These are phyloP conservation scores for Candida neerlandica DNA, from an alignment of 1,139 yeast genomes.

Conservation along the genomic window DNA sequence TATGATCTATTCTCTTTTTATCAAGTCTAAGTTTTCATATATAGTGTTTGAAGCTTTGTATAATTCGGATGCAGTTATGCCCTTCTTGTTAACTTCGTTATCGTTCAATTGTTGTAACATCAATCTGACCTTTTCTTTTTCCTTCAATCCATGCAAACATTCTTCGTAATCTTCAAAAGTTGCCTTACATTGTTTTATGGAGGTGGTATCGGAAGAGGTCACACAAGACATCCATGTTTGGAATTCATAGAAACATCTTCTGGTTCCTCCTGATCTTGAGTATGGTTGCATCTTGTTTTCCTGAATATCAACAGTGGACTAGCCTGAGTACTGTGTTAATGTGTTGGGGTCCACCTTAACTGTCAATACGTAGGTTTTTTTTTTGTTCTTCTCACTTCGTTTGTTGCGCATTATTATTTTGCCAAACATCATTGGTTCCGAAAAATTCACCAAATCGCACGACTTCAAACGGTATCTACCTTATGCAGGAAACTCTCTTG, in stretches of 20 bases:
- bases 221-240: slow-evolving; percentile 49
- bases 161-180: slow-evolving; percentile 51
- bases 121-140: slow-evolving; percentile 49
- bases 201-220: slow-evolving; percentile 48
- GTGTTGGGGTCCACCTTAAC: background rate
- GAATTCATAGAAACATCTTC: slow-evolving; percentile 53
- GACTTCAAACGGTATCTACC: background rate
- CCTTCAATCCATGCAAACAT: slow-evolving; percentile 52
- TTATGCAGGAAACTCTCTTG: background rate
- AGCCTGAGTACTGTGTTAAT: background rate
- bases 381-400: background rate
- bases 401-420: background rate
- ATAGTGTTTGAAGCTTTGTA: slow-evolving; percentile 47
- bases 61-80: slow-evolving; percentile 47
- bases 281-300: slow-evolving; percentile 45
- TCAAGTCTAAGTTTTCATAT: slow-evolving; percentile 51
- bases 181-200: slow-evolving; percentile 48
- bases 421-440: slow-evolving; percentile 4
- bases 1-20: slow-evolving; percentile 22
- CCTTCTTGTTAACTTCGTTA: slow-evolving; percentile 41
- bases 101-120: slow-evolving; percentile 52
- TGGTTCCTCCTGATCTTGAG: slow-evolving; percentile 53
- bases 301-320: background rate
- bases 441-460: background rate
- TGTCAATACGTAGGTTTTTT: background rate